Percentiles rank a stretch among this genome's conserved stretches.
phyloP scores from a whole-genome alignment of 129 eudicot genomes.

The Calendula officinalis region DNA sequence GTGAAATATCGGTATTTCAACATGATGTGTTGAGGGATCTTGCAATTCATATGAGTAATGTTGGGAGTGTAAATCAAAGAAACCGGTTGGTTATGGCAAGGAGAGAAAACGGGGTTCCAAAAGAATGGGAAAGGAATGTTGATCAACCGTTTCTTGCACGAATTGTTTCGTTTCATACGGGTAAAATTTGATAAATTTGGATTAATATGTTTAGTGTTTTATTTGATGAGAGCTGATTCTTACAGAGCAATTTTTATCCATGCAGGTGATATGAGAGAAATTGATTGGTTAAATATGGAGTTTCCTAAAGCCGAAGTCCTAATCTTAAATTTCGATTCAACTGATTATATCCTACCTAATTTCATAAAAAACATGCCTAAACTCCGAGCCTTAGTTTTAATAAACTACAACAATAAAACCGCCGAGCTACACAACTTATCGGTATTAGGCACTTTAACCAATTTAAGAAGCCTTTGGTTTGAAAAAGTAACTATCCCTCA shows the following conservation, averaged over 20 bases:
- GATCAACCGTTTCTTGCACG: slow-evolving; percentile 78
- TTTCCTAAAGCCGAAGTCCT: slow-evolving; percentile 95
- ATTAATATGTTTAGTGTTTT: background rate
- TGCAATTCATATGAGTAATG: slow-evolving; percentile 68
- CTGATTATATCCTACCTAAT: slow-evolving; percentile 64
- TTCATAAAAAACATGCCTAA: slow-evolving; percentile 79
- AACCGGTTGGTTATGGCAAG: slow-evolving; percentile 76
- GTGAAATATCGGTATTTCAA: slow-evolving; percentile 72
- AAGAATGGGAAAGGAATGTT: slow-evolving; percentile 82
- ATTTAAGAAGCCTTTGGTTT: slow-evolving; percentile 81
- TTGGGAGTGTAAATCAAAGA: slow-evolving; percentile 43
- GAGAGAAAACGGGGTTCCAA: slow-evolving; percentile 71
- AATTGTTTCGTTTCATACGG: slow-evolving; percentile 81
- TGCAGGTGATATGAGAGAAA: slow-evolving; percentile 84
- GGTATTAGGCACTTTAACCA: slow-evolving; percentile 45
- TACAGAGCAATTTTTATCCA: background rate
- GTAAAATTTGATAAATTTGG: slow-evolving; percentile 24
- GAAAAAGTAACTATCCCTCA: slow-evolving; percentile 68
- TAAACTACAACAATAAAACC: slow-evolving; percentile 55
- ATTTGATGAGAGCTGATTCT: background rate
- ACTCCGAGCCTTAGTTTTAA: slow-evolving; percentile 66
- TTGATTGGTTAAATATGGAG: slow-evolving; percentile 70
- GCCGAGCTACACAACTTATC: slow-evolving; percentile 57
- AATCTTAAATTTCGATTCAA: slow-evolving; percentile 62
- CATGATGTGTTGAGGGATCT: slow-evolving; percentile 93